Evolutionary conservation across 495 filamentous ascomycete genomes (phyloP), one percentile per base, ranked within the genome.

Genomic region (Annulohypoxylon maeteangense): DNA sequence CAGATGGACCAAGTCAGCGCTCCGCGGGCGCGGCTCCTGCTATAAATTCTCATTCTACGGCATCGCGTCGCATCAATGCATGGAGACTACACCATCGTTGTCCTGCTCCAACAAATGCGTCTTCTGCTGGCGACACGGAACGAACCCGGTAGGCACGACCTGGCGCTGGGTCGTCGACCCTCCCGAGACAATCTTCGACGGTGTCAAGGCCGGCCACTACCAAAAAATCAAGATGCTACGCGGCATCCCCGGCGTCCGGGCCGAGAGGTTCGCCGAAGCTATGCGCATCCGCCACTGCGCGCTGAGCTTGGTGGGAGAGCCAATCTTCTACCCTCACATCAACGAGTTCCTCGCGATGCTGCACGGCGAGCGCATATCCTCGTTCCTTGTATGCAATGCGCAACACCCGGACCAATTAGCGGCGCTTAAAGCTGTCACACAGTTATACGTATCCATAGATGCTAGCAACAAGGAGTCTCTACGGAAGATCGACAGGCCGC

Each of bases 11-110:
- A 98, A 98, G 81, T 97, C 94, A 5, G 95, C 95, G 3, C 90
- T 98, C n/a, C 92, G 95, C 54, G 95, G 95, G 29, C 89, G 95
- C 16, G 95, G 95, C 10, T 96, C 92, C 20, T 98, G 95, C 84
- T 98, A 98, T 86, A 98, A 98, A 78, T 97, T 86, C 78, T 94
- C 91, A 6, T 97, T 98, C 82, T 98, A 98, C 79, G 95, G 94
- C 67, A 98, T 98, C 76, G 87, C 89, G 62, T 97, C 94, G 1
- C 95, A 98, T 73, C 89, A 95, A 44, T 98, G 95, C 82, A 98
- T 98, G 95, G 95, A 98, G 81, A 92, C 94, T 3, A 98, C 95
- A 0, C 95, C 95, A 0, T 97, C 94, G 1, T 87, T 98, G 16
- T 96, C 93, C 14, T 98, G 95, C 85, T 94, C 91, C 72, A 98